phyloP scores from a whole-genome alignment of 805 yeast species.

The Teunomyces kruisii region DNA sequence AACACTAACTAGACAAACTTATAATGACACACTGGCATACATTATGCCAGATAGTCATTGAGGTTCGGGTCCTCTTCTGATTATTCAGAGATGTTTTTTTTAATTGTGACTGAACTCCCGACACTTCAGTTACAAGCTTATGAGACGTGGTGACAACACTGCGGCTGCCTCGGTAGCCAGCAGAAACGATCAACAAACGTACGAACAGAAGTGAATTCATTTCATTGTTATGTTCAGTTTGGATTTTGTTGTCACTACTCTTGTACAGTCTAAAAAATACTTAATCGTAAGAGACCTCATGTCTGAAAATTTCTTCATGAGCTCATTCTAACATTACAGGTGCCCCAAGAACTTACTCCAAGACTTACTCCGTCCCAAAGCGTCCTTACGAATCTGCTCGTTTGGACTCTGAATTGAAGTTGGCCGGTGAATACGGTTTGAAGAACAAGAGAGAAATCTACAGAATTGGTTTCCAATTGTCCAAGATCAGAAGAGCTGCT shows the following conservation, averaged over 20 bases:
- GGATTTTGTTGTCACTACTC: background rate
- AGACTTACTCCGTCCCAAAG: constrained; percentile 99
- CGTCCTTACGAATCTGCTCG: constrained; percentile 99
- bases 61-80: constrained; percentile 72
- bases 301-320: background rate
- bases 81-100: constrained; percentile 21
- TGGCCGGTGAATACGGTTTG: constrained; percentile 99
- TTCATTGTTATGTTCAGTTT: too few relatives aligned
- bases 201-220: too few relatives aligned
- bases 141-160: constrained; percentile 4
- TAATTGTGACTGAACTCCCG: constrained; percentile 74
- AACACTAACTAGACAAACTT: constrained; percentile 6
- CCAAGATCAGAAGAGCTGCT: constrained; percentile 99
- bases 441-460: constrained; percentile 99
- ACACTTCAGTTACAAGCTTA: constrained; percentile 68
- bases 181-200: too few relatives aligned
- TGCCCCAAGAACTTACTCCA: constrained; percentile 99
- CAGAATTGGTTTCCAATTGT: constrained; percentile 99
- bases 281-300: background rate
- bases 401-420: constrained; percentile 98
- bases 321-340: constrained; percentile 43
- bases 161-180: too few relatives aligned
- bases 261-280: background rate
- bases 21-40: constrained; percentile 3
- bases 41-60: constrained; percentile 22